Conservation (phyloP, 257 asterid genomes). For the Penstemon davidsonii region DNA sequence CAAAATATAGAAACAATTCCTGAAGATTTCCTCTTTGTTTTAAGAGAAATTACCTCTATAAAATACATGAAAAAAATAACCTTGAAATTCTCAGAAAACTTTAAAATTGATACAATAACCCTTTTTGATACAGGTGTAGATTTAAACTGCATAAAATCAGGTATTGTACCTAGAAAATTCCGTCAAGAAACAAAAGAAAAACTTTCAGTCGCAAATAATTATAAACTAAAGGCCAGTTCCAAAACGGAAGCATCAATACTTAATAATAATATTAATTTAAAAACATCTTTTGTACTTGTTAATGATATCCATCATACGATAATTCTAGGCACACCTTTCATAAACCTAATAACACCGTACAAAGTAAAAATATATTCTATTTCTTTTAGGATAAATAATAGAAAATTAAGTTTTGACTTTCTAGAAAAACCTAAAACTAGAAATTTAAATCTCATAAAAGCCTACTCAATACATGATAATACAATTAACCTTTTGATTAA, state of each 20-base stretch:
- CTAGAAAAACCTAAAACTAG: background rate
- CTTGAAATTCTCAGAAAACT: background rate
- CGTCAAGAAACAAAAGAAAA: background rate
- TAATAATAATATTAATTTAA: background rate
- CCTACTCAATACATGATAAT: background rate
- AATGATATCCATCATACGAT: background rate
- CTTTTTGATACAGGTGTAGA: background rate
- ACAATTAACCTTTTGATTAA: background rate
- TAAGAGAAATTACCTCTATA: background rate
- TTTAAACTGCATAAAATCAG: background rate
- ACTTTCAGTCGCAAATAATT: background rate
- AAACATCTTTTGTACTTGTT: background rate
- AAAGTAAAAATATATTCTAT: background rate
- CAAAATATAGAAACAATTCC: background rate
- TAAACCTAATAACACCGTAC: background rate
- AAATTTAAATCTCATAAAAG: background rate
- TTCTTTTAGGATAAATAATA: background rate
- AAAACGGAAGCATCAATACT: background rate
- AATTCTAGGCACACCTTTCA: background rate
- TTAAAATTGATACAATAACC: background rate
- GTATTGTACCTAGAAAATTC: background rate
- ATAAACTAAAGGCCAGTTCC: background rate
- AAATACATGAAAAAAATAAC: background rate
- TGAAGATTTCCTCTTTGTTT: background rate
- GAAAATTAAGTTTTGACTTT: background rate